Conservation (phyloP, 2,329 filamentous ascomycete genomes). For the Talaromyces sp. region DNA sequence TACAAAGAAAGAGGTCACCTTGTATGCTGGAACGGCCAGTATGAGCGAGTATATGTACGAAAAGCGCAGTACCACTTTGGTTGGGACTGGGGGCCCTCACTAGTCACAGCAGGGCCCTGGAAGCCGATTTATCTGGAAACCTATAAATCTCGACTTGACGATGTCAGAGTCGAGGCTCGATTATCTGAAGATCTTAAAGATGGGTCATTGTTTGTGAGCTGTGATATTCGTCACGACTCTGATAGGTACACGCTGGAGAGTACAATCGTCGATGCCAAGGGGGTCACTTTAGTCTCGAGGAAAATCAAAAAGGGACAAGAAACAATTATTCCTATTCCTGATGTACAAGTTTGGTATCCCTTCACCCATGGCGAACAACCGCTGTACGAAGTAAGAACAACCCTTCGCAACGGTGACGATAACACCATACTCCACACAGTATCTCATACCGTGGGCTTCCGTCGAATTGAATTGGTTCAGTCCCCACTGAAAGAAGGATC, state of each 20-base stretch:
- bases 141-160: not conserved
- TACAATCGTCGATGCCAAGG: not conserved
- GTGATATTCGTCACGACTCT: not conserved
- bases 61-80: slow-evolving; percentile 67
- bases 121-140: not conserved
- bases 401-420: not conserved
- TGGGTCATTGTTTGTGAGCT: not conserved
- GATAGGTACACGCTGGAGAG: not conserved
- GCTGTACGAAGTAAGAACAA: not conserved
- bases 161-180: not conserved
- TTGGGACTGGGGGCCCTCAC: slow-evolving; percentile 64
- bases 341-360: slow-evolving; percentile 1
- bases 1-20: slow-evolving; percentile 38
- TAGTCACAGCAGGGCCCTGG: slow-evolving; percentile 62
- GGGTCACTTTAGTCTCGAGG: not conserved
- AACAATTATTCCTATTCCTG: slow-evolving; percentile 15
- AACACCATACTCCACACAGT: not conserved
- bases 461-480: slow-evolving; percentile 37
- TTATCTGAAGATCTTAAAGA: not conserved
- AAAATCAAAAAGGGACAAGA: not conserved
- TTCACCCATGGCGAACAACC: not conserved
- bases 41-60: slow-evolving; percentile 45
- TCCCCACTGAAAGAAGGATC: slow-evolving; percentile 34
- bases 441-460: slow-evolving; percentile 38
- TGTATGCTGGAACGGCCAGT: slow-evolving; percentile 40